Evolutionary conservation across 768 basidiomycete species (phyloP), one percentile per base, ranked within the genome.

Genomic region (Leccinum uliginosum): DNA sequence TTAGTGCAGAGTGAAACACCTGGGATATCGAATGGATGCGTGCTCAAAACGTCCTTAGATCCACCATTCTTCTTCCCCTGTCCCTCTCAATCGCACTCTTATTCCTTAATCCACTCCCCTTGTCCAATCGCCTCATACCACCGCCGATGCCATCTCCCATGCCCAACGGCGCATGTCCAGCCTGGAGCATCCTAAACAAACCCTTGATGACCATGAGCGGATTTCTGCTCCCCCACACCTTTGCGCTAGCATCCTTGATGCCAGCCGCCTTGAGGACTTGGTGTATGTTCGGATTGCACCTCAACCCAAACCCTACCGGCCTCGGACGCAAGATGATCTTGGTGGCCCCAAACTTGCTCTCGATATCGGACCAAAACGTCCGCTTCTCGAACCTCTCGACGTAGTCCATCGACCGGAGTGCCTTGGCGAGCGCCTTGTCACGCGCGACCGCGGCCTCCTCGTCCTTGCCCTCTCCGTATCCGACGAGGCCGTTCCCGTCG

Each of bases 311-410:
- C 2, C 97, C 97, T 68, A 91, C 83, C 7, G 89, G 87, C 30
- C 88, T 79, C 0, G 89, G 90, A 24, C 96, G 82, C 65, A 98
- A 73, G 61, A 90, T 80, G 60, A 98, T 78, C 59, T 80, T 80
- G 8, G 91, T 93, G 14, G 89, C 78, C 17, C 94, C 93, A 59
- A 92, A 85, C 75, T 98, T 99, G 60, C 78, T 78, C 52, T 81
- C 76, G 77, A 95, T 83, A 52, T 93, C 89, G 21, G 93, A 92
- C 91, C 92, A 98, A 17, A 97, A 79, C n/a, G 97, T 98, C 51
- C 97, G 83, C 60, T 84, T 78, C 72, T 99, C 96, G 73, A 93
- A 98, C n/a, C 93, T 84, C 62, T 91, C 88, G 54, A 99, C 92
- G 65, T 79, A 87, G 72, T 98, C 97, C 87, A 98, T 88, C 66